A percentile compares a stretch with the other conserved stretches of the same genome.
These are phyloP conservation scores for Pichia cactophila DNA, from an alignment of 1,139 yeast species.

Conservation along the genomic window DNA sequence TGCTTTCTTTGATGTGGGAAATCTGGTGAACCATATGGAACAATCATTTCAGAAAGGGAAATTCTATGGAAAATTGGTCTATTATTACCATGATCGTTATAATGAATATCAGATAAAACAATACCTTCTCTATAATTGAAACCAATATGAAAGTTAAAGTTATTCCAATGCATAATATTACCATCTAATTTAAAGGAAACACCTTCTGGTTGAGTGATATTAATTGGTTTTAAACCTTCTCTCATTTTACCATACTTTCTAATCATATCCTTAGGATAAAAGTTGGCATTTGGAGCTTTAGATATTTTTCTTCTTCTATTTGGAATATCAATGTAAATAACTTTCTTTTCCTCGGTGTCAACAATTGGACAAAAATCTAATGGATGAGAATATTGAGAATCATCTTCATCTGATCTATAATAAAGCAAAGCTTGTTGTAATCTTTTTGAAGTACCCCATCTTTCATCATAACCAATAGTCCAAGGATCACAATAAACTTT, in stretches of 20 bases:
- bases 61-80: slow-evolving; percentile 72
- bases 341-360: slow-evolving; percentile 62
- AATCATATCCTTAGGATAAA: slow-evolving; percentile 56
- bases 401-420: slow-evolving; percentile 71
- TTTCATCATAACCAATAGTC: slow-evolving; percentile 81
- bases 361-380: slow-evolving; percentile 78
- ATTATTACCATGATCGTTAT: slow-evolving; percentile 65
- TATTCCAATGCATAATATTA: slow-evolving; percentile 66
- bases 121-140: slow-evolving; percentile 83
- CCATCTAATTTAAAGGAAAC: slow-evolving; percentile 69
- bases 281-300: slow-evolving; percentile 58
- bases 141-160: slow-evolving; percentile 69
- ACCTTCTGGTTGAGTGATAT: slow-evolving; percentile 73
- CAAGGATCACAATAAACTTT: slow-evolving; percentile 75
- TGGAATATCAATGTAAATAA: slow-evolving; percentile 68
- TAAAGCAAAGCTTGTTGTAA: slow-evolving; percentile 77
- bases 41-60: slow-evolving; percentile 77
- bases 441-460: slow-evolving; percentile 72
- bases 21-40: slow-evolving; percentile 74
- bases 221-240: slow-evolving; percentile 52
- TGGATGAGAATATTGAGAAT: slow-evolving; percentile 78
- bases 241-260: slow-evolving; percentile 60
- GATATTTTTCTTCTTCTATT: slow-evolving; percentile 66
- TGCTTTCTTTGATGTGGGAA: slow-evolving; percentile 80
- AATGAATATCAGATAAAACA: slow-evolving; percentile 64